phyloP scores from a whole-genome alignment of 495 filamentous ascomycete species.

The Xylaria palmicola region DNA sequence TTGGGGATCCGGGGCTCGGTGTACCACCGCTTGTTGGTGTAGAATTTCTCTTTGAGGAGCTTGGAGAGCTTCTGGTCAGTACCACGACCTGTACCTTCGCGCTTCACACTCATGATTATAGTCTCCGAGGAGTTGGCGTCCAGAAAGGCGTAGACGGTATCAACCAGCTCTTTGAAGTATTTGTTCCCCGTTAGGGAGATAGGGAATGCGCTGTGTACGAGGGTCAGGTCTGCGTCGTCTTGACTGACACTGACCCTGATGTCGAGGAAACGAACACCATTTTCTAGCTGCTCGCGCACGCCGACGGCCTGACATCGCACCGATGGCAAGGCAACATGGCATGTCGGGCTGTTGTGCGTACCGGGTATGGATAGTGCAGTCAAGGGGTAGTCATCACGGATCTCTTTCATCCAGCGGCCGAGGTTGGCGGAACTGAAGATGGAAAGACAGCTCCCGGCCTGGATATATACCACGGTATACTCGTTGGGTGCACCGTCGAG shows the following conservation, averaged over 20 bases:
- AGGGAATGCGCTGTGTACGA: slow-evolving; percentile 49
- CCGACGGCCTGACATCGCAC: slow-evolving; percentile 89
- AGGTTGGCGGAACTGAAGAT: slow-evolving; percentile 73
- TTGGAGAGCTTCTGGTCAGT: slow-evolving; percentile 77
- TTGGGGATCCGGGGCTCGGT: slow-evolving; percentile 74
- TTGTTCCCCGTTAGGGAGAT: slow-evolving; percentile 52
- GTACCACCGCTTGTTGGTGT: slow-evolving; percentile 68
- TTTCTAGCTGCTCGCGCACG: slow-evolving; percentile 73
- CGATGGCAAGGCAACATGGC: slow-evolving; percentile 78
- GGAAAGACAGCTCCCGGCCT: slow-evolving; percentile 62
- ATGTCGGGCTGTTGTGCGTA: slow-evolving; percentile 91
- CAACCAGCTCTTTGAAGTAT: slow-evolving; percentile 71
- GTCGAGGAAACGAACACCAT: slow-evolving; percentile 94
- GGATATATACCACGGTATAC: slow-evolving; percentile 74
- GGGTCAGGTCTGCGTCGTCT: slow-evolving; percentile 66
- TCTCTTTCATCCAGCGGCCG: slow-evolving; percentile 74
- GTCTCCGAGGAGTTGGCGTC: slow-evolving; percentile 75
- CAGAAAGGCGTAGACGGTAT: slow-evolving; percentile 71
- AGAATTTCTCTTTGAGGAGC: slow-evolving; percentile 70
- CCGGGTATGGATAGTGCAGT: slow-evolving; percentile 88
- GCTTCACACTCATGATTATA: slow-evolving; percentile 84
- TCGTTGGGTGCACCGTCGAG: slow-evolving; percentile 38
- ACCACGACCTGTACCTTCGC: slow-evolving; percentile 77
- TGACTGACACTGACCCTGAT: slow-evolving; percentile 73
- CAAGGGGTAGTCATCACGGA: slow-evolving; percentile 66